These are phyloP conservation scores for Piper betle DNA, from an alignment of 164 flowering plant genomes.

Conservation along the genomic window DNA sequence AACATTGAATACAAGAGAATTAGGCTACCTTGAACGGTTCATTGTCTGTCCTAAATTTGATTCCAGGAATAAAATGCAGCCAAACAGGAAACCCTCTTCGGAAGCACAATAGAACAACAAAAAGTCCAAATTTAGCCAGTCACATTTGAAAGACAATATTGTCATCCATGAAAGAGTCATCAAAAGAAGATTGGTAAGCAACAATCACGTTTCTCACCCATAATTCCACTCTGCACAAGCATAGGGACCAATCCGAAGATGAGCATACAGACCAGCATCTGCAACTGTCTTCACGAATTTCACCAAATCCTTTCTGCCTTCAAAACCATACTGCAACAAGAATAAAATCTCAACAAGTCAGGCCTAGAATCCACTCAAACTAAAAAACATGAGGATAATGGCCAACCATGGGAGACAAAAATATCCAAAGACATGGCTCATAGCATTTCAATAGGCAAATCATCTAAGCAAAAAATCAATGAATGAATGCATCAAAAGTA, in stretches of 20 bases:
- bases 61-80: conserved; percentile 90
- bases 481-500: not conserved
- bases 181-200: not conserved
- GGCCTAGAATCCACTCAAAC: no score
- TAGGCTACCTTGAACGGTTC: conserved; percentile 75
- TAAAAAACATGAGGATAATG: not conserved
- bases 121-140: not conserved
- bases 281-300: conserved; percentile 68
- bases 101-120: not conserved
- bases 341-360: not conserved
- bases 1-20: not conserved
- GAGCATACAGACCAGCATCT: conserved; percentile 72
- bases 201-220: conserved; percentile 34
- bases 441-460: not conserved
- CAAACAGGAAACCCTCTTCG: conserved; percentile 93
- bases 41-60: conserved; percentile 74
- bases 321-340: conserved; percentile 59
- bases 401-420: not conserved
- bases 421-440: not conserved
- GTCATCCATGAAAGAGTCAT: not conserved
- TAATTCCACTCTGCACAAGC: conserved; percentile 98
- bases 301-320: conserved; percentile 77
- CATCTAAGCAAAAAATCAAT: not conserved
- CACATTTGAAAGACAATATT: not conserved
- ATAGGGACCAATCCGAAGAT: conserved; percentile 90